These are phyloP conservation scores for Calonectria crousiana DNA, from an alignment of 2,329 filamentous ascomycete species.

Conservation along the genomic window DNA sequence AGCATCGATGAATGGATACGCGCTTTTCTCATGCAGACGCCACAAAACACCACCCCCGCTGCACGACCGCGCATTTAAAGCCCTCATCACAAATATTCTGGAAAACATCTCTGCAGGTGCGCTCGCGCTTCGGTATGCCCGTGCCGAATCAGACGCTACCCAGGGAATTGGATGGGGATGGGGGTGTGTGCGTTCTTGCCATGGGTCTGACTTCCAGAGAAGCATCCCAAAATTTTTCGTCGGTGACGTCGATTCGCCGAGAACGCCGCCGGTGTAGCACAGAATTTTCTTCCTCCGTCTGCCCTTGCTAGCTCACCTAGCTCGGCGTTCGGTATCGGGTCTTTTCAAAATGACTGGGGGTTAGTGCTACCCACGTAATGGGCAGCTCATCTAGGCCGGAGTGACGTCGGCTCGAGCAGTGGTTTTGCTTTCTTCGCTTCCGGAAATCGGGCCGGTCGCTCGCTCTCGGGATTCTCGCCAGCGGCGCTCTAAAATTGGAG, in stretches of 20 bases:
- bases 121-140: background rate
- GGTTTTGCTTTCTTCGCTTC: background rate
- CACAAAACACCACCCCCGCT: background rate
- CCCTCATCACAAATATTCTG: background rate
- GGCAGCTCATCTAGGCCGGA: background rate
- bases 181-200: background rate
- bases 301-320: background rate
- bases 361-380: background rate
- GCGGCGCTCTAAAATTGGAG: background rate
- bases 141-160: constrained; percentile 2
- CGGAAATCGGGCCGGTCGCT: background rate
- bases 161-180: background rate
- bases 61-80: background rate
- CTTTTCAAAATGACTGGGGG: background rate
- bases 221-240: background rate
- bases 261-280: background rate
- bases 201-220: background rate
- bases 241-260: constrained; percentile 4
- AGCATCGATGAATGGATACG: background rate
- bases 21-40: background rate
- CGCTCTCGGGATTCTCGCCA: background rate
- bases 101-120: constrained; percentile 7
- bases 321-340: constrained; percentile 9
- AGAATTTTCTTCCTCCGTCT: background rate
- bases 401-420: background rate